Percentiles rank a stretch among this genome's conserved stretches.
phyloP scores from a whole-genome alignment of 1,284 basidiomycete genomes.

The Sporisorium exsertum region DNA sequence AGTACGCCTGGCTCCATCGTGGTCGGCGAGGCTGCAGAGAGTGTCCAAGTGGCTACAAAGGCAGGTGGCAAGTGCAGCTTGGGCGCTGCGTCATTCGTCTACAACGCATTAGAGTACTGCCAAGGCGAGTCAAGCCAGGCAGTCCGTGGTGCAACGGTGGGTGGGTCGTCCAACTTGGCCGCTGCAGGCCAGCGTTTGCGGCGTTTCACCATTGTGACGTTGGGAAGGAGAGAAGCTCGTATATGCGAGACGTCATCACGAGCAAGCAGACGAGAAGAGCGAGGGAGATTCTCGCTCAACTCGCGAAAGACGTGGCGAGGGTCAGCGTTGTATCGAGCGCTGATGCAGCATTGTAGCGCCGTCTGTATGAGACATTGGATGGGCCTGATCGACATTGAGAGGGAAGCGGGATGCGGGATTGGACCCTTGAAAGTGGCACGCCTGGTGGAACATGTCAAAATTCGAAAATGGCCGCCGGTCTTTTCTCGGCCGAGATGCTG shows the following conservation, averaged over 20 bases:
- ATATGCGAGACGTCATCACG: constrained; percentile 3
- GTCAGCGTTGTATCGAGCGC: not conserved
- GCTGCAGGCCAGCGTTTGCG: not conserved
- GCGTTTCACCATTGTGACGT: not conserved
- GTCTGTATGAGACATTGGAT: constrained; percentile 17
- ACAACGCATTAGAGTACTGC: not conserved
- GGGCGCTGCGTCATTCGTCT: too few relatives aligned
- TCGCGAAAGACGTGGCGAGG: not conserved
- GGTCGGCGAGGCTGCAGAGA: not conserved
- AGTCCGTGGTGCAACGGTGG: not conserved
- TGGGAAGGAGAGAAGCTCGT: not conserved
- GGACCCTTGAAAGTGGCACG: constrained; percentile 9
- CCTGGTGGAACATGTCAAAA: constrained; percentile 11
- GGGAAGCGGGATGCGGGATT: not conserved
- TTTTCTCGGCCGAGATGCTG: not conserved
- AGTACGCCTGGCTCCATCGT: not conserved
- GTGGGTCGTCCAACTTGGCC: constrained; percentile 22
- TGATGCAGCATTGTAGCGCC: not conserved
- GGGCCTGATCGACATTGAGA: not conserved
- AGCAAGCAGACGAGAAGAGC: not conserved
- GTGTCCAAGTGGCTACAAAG: not conserved
- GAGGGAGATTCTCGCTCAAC: constrained; percentile 30
- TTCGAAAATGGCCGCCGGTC: not conserved
- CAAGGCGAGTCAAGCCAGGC: not conserved
- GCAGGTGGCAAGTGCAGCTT: not conserved